Evolutionary conservation across 352 stramenopile genomes (phyloP).

Genomic region (Thraustotheca clavata): DNA sequence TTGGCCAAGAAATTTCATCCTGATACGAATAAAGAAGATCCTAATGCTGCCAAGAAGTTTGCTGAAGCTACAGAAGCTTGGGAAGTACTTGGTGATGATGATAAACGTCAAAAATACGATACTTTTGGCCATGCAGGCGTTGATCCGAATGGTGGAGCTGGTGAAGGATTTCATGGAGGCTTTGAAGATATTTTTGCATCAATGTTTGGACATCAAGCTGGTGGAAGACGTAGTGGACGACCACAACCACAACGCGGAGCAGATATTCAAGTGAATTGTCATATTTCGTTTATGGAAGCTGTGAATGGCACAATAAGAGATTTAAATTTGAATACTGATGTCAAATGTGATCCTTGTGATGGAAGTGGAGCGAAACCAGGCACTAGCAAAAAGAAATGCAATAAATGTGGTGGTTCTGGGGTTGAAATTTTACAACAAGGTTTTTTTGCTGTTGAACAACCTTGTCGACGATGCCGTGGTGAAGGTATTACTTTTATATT

Average conservation of each 20-base stretch:
- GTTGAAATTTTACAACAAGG: slow-evolving; percentile 83
- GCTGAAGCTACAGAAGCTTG: slow-evolving; percentile 89
- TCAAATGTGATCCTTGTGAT: slow-evolving; percentile 69
- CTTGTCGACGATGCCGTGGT: slow-evolving; percentile 74
- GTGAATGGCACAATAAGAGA: slow-evolving; percentile 89
- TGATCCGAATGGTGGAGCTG: slow-evolving; percentile 82
- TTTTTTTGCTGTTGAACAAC: slow-evolving; percentile 84
- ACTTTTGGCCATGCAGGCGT: slow-evolving; percentile 92
- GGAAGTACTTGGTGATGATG: slow-evolving; percentile 88
- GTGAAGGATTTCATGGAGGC: slow-evolving; percentile 51
- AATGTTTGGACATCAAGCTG: slow-evolving; percentile 58
- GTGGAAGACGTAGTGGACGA: slow-evolving; percentile 44
- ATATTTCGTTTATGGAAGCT: slow-evolving; percentile 92
- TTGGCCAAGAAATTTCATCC: slow-evolving; percentile 97
- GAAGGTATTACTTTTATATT: slow-evolving; percentile 31
- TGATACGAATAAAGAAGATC: slow-evolving; percentile 95
- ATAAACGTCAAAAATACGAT: slow-evolving; percentile 92
- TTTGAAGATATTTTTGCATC: slow-evolving; percentile 88
- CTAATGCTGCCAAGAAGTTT: slow-evolving; percentile 88
- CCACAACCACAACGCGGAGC: slow-evolving; percentile 81
- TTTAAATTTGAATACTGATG: slow-evolving; percentile 69
- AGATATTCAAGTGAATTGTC: slow-evolving; percentile 92
- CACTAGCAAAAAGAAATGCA: slow-evolving; percentile 71
- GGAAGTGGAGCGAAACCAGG: slow-evolving; percentile 76
- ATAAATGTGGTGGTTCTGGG: slow-evolving; percentile 70